These are phyloP conservation scores for Emmonsiellopsis sp. DNA, from an alignment of 2,329 filamentous ascomycete species.

Conservation along the genomic window DNA sequence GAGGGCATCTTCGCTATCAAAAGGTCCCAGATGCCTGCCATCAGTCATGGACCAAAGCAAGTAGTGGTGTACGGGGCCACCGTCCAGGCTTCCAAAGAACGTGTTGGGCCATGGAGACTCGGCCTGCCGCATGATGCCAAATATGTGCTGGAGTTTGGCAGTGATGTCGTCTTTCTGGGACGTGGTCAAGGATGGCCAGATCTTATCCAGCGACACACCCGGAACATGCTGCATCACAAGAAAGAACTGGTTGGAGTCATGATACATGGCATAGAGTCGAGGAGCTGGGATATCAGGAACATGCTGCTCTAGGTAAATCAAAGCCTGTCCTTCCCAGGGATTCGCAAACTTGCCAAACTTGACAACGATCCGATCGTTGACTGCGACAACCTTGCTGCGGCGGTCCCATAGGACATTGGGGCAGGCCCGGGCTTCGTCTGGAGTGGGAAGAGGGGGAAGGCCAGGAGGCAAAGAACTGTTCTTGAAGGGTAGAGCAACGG, in stretches of 20 bases:
- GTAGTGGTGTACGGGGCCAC: slow-evolving; percentile 17
- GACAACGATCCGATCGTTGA: slow-evolving; percentile 19
- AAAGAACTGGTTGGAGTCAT: slow-evolving; percentile 16
- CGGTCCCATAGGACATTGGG: slow-evolving; percentile 18
- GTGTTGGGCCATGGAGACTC: slow-evolving; percentile 18
- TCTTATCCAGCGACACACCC: slow-evolving; percentile 11
- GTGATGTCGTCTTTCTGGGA: slow-evolving; percentile 21
- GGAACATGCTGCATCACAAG: slow-evolving; percentile 21
- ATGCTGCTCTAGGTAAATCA: slow-evolving; percentile 21
- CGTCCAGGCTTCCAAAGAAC: slow-evolving; percentile 19
- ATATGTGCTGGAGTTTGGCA: slow-evolving; percentile 16
- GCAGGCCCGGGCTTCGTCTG: slow-evolving; percentile 20
- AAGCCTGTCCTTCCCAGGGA: slow-evolving; percentile 11
- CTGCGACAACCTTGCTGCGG: slow-evolving; percentile 16
- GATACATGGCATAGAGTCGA: slow-evolving; percentile 23
- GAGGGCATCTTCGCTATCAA: slow-evolving; percentile 17
- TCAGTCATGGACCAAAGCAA: slow-evolving; percentile 18
- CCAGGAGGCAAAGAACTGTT: slow-evolving; percentile 11
- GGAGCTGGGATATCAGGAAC: slow-evolving; percentile 20
- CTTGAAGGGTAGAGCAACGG: slow-evolving; percentile 17
- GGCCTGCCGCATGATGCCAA: slow-evolving; percentile 16
- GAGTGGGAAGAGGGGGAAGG: slow-evolving; percentile 16
- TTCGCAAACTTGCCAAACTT: slow-evolving; percentile 17
- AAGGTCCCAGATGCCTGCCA: slow-evolving; percentile 17
- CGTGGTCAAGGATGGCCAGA: slow-evolving; percentile 18